These are phyloP conservation scores for Bonia amplexicaulis DNA, from an alignment of 176 grass and related monocot species.

Conservation along the genomic window DNA sequence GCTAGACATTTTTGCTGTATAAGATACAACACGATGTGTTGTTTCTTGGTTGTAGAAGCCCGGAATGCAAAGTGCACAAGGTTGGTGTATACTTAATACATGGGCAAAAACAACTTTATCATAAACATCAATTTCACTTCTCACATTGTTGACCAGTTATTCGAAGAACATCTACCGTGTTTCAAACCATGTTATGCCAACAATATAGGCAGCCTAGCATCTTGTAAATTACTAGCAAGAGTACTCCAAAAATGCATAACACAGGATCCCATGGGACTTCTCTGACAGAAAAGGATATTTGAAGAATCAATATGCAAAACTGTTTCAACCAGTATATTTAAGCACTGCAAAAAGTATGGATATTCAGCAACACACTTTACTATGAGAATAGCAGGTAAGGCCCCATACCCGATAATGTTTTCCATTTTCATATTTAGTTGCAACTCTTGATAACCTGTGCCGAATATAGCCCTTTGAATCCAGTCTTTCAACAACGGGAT, in stretches of 20 bases:
- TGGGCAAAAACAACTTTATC: not conserved
- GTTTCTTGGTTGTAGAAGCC: not conserved
- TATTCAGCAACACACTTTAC: not conserved
- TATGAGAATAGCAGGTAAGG: constrained; percentile 18
- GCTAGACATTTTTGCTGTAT: not conserved
- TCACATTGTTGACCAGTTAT: not conserved
- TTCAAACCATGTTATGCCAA: not conserved
- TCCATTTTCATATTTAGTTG: constrained; percentile 84
- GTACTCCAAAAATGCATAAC: not conserved
- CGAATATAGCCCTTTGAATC: constrained; percentile 83
- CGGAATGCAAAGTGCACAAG: not conserved
- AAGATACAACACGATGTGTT: not conserved
- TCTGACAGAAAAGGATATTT: not conserved
- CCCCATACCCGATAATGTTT: constrained; percentile 83
- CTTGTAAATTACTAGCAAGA: not conserved
- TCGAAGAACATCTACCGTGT: not conserved
- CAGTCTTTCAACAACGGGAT: constrained; percentile 91
- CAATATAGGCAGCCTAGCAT: not conserved
- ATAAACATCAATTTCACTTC: not conserved
- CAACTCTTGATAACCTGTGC: constrained; percentile 82
- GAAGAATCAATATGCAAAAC: not conserved
- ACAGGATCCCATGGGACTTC: not conserved
- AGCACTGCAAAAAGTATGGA: not conserved
- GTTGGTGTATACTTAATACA: not conserved
- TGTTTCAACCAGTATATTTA: not conserved